Evolutionary conservation across 2,329 filamentous ascomycete species (phyloP), one percentile per base, ranked within the genome.

Genomic region (Ilyonectria robusta): DNA sequence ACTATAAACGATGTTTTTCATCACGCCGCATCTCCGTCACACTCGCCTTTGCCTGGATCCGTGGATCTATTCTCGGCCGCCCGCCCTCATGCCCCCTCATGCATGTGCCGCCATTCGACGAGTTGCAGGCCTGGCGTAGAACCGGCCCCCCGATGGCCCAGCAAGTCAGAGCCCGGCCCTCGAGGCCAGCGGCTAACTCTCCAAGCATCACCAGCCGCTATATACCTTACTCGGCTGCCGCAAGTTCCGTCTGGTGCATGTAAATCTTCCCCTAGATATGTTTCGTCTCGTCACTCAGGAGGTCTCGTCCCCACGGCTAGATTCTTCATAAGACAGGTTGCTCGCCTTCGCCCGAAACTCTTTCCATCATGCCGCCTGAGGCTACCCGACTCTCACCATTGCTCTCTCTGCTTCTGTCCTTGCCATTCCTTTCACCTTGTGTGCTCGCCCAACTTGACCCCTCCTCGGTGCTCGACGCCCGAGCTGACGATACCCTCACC

Each of bases 161-260:
- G 80, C 83, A 81, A 84, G 82, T 84, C 75, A 82, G 80, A 79
- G 74, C 78, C 77, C 76, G 79, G 77, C 79, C 79, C 78, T 82
- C 78, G 64, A 74, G 65, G 59, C 62, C 78, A 79, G 81, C 79
- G 79, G 79, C 80, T 81, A 80, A 80, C 77, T 76, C 78, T 76
- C 76, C 77, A 77, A 80, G 79, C 81, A 80, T 86, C 84, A 86
- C 79, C 83, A 86, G 81, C 70, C 85, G 85, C 85, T 87, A 88
- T 87, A 87, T 88, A 88, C 86, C 82, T 81, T 81, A 81, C 82
- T 78, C 46, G 51, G 77, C 77, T 79, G 80, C 83, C 82, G 81
- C 80, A 79, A 78, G 66, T 78, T 74, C 79, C 79, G 77, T 77
- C 77, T 78, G 74, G 77, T 79, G 80, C 81, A 82, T 82, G 81